Conservation (phyloP, 345 rosid genomes). For the Erodium maritimum region DNA sequence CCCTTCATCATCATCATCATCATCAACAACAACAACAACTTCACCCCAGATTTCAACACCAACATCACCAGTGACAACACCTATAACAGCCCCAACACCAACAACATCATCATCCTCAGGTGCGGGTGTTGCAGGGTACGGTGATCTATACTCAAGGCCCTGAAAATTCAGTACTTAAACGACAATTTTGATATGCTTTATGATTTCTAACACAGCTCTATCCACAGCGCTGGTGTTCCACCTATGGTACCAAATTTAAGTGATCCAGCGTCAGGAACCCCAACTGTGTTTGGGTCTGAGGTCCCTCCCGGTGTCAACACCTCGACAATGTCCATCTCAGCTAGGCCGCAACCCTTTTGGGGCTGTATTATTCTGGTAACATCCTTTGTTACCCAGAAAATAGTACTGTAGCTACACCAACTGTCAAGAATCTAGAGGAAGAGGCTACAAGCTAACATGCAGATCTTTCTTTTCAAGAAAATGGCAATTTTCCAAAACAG, state of each 20-base stretch:
- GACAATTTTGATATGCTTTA: neutral
- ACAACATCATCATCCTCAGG: constrained; percentile 24
- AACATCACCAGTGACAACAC: neutral
- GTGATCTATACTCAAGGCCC: neutral
- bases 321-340: constrained; percentile 23
- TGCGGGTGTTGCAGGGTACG: constrained; percentile 25
- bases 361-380: constrained; percentile 17
- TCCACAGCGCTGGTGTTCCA: constrained; percentile 32
- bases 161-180: neutral
- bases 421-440: neutral
- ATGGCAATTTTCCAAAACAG: neutral
- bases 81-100: constrained; percentile 2
- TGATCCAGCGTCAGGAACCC: constrained; percentile 22
- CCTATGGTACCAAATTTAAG: constrained; percentile 36
- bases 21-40: constrained; percentile 31
- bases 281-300: constrained; percentile 22
- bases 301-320: constrained; percentile 25
- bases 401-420: constrained; percentile 1
- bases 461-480: neutral
- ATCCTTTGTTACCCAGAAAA: constrained; percentile 11
- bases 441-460: neutral
- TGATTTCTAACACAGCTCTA: neutral
- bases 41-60: constrained; percentile 14
- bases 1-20: constrained; percentile 41
- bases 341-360: constrained; percentile 15